A percentile compares a stretch with the other conserved stretches of the same genome.
Conservation (phyloP, 176 grass and related monocot genomes). For the Aegilops tauschii region DNA sequence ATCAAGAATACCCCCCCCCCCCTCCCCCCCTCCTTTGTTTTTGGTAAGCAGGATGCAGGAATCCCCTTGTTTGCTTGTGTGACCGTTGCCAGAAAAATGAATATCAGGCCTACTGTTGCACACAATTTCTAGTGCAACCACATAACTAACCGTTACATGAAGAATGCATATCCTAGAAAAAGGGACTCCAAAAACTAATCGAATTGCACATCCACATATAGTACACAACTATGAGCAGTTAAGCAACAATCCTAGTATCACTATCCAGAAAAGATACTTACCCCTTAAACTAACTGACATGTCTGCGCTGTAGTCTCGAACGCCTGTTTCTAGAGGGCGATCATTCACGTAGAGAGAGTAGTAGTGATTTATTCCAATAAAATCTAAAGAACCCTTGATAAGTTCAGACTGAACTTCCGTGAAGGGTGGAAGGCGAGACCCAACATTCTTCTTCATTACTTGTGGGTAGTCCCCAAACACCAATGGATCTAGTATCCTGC, state of each 20-base stretch:
- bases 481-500: slow-evolving; percentile 48
- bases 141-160: no score
- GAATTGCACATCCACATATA: neutral
- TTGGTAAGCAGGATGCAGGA: no score
- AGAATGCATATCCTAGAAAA: neutral
- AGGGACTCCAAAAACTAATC: neutral
- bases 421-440: slow-evolving; percentile 42
- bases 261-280: neutral
- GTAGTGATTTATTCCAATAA: slow-evolving; percentile 62
- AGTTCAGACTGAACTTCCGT: slow-evolving; percentile 34
- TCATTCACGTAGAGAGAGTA: slow-evolving; percentile 33
- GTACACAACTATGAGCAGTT: no score
- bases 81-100: no score
- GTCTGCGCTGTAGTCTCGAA: neutral
- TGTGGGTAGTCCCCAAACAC: slow-evolving; percentile 49
- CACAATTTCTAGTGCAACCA: no score
- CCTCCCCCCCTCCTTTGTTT: no score
- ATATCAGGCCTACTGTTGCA: no score
- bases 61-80: no score
- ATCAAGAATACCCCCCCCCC: no score
- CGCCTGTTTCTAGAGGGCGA: neutral
- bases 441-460: slow-evolving; percentile 39
- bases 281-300: neutral
- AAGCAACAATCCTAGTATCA: neutral
- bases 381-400: slow-evolving; percentile 40